Evolutionary conservation across 331 rosid genomes (phyloP), one percentile per base, ranked within the genome.

Genomic region (Ulmus americana): DNA sequence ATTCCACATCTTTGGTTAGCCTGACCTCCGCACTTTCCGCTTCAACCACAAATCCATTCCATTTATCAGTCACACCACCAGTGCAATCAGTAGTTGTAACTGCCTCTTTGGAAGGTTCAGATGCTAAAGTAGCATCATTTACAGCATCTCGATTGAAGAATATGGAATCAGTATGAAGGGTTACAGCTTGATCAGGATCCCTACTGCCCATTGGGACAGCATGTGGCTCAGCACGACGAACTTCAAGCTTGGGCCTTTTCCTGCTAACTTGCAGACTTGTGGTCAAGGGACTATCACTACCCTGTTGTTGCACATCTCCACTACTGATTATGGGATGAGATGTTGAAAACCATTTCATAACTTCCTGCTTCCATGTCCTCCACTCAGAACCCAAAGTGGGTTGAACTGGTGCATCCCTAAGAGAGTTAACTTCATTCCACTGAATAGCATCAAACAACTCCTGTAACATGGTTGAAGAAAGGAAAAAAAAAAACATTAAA

Each of bases 301-400:
- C 67, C 75, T 71, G 88, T 59, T 64, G 86, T 46, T 69, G 90
- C 49, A 67, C 62, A 45, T 79, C 88, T 72, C 77, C 84, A 74
- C 70, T 38, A 71, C 69, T 59, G 18, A 70, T 74, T 57, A 83
- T 56, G 61, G 87, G 83, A 77, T 81, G 71, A 55, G 91, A 80
- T 4, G 81, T 65, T 0, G 86, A 76, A 80, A 87, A 94, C 96
- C 90, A 90, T 80, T 90, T 94, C 84, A 81, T 63, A 64, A 90
- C 84, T 73, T 94, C 97, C 55, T 90, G 96, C 87, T 90, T 94
- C 97, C 95, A 90, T 55, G 95, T 90, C 84, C 83, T 94, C 99
- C 99, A 94, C 72, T 84, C 96, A 61, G 96, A 87, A 76, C 95
- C 84, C 70, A 94, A 77, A 16, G 74, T 74, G 10, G 86, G 84